Conservation (phyloP, 768 basidiomycete species). For the Polyporus arcularius region DNA sequence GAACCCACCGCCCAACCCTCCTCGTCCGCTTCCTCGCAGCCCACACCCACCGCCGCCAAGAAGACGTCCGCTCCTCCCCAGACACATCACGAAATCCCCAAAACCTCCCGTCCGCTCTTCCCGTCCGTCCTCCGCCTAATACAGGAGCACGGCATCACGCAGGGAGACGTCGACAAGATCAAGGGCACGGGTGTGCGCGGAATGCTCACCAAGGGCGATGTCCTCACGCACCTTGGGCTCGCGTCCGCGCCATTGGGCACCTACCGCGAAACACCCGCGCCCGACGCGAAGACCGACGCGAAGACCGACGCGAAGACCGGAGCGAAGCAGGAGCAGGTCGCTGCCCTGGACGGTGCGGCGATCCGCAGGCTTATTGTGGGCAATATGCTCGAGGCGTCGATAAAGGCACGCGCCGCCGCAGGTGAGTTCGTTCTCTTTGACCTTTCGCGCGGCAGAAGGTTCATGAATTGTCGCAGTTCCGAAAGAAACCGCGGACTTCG, state of each 20-base stretch:
- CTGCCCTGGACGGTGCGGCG: slow-evolving; percentile 64
- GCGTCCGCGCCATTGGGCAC: slow-evolving; percentile 78
- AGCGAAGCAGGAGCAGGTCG: slow-evolving; percentile 15
- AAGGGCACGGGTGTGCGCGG: slow-evolving; percentile 89
- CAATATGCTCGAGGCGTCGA: slow-evolving; percentile 55
- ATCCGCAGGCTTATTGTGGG: slow-evolving; percentile 68
- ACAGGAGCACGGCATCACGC: slow-evolving; percentile 55
- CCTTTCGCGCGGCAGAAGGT: not conserved
- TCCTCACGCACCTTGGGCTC: slow-evolving; percentile 82
- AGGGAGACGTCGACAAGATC: slow-evolving; percentile 57
- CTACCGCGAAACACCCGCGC: slow-evolving; percentile 50
- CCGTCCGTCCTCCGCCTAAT: slow-evolving; percentile 89
- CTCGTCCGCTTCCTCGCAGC: slow-evolving; percentile 22
- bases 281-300: slow-evolving; percentile 31
- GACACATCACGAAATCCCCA: slow-evolving; percentile 30
- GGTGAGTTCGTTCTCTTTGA: slow-evolving; percentile 34
- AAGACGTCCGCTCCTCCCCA: slow-evolving; percentile 16
- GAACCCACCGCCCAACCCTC: slow-evolving; percentile 19
- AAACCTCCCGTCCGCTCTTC: slow-evolving; percentile 75
- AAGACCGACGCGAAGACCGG: slow-evolving; percentile 36
- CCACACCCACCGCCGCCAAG: slow-evolving; percentile 17
- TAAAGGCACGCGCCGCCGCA: slow-evolving; percentile 46
- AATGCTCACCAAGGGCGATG: slow-evolving; percentile 96
- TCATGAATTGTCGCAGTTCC: slow-evolving; percentile 36
- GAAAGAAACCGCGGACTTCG: slow-evolving; percentile 55